phyloP scores from a whole-genome alignment of 441 rosid species.

The Eruca vesicaria region DNA sequence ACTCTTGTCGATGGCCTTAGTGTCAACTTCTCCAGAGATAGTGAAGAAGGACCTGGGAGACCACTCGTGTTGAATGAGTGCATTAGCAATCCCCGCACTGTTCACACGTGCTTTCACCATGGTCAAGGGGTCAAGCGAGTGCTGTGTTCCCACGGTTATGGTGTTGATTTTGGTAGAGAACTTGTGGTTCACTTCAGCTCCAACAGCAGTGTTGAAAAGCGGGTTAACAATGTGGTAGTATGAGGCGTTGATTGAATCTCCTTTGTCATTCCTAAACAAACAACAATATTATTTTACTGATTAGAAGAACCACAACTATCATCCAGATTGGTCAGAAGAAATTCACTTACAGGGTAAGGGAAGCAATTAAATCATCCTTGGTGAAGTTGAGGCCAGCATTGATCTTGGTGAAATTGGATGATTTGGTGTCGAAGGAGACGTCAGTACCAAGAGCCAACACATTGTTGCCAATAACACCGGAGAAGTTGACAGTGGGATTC shows the following conservation, averaged over 20 bases:
- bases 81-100: conserved; percentile 71
- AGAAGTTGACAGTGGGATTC: conserved; percentile 72
- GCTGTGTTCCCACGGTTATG: conserved; percentile 75
- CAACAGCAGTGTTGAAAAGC: conserved; percentile 61
- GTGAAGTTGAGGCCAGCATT: conserved; percentile 79
- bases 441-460: conserved; percentile 66
- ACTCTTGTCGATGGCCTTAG: conserved; percentile 76
- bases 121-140: conserved; percentile 72
- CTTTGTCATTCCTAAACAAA: conserved; percentile 71
- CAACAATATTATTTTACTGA: neutral
- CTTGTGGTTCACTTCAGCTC: conserved; percentile 74
- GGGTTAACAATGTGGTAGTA: conserved; percentile 75
- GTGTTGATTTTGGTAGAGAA: conserved; percentile 74
- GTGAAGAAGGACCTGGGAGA: conserved; percentile 79
- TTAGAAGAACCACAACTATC: too few relatives aligned
- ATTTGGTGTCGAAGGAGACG: conserved; percentile 74
- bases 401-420: conserved; percentile 72
- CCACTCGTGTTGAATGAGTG: conserved; percentile 92
- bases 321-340: too few relatives aligned
- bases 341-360: too few relatives aligned
- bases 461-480: conserved; percentile 74
- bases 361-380: too few relatives aligned
- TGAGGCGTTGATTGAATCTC: conserved; percentile 62
- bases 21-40: conserved; percentile 78
- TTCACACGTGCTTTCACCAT: conserved; percentile 62